phyloP scores from a whole-genome alignment of 2,329 filamentous ascomycete species.

The Pseudonectria buxi region DNA sequence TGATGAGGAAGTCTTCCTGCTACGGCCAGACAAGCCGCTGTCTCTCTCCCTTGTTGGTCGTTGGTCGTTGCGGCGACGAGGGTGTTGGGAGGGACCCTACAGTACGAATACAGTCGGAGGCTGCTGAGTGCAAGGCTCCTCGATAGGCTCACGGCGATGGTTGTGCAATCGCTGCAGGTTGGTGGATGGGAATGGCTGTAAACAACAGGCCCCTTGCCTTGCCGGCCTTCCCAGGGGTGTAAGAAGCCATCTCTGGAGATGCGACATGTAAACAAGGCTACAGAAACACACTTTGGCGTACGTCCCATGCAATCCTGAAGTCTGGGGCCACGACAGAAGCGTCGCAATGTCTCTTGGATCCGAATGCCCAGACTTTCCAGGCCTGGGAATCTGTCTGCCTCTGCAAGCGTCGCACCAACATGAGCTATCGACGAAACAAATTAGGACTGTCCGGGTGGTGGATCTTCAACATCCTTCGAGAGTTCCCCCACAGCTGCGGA shows the following conservation, averaged over 20 bases:
- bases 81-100: no score
- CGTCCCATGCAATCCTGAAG: no score
- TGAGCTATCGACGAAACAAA: constrained; percentile 10
- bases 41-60: no score
- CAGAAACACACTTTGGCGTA: no score
- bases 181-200: background rate
- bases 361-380: constrained; percentile 4
- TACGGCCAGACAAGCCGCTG: no score
- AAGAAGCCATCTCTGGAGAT: no score
- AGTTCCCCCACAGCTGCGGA: constrained; percentile 13
- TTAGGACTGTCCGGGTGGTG: constrained; percentile 10
- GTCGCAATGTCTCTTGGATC: constrained; percentile 13
- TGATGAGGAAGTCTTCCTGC: no score
- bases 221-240: background rate
- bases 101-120: constrained; percentile 11
- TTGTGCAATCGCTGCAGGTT: constrained; percentile 14
- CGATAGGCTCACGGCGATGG: constrained; percentile 24
- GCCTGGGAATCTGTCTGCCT: constrained; percentile 15
- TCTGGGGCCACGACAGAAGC: constrained; percentile 13
- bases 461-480: constrained; percentile 5
- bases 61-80: no score
- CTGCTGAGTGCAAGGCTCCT: constrained; percentile 25
- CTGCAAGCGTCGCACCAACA: constrained; percentile 7
- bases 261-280: no score
- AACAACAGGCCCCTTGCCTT: no score